Conservation (phyloP, 495 filamentous ascomycete genomes). For the Schizothecium vesticola region DNA sequence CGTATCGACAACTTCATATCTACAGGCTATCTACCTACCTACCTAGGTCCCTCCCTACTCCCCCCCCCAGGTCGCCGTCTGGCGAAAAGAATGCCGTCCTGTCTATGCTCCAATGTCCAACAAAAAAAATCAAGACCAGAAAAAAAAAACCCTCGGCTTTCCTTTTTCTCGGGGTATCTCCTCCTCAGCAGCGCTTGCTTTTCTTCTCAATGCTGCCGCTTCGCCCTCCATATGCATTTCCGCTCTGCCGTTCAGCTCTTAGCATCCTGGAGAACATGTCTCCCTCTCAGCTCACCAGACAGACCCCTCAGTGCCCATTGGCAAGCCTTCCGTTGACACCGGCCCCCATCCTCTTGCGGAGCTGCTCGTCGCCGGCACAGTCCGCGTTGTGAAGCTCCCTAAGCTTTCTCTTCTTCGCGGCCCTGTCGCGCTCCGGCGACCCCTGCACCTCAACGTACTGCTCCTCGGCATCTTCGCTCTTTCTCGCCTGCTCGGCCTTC, state of each 20-base stretch:
- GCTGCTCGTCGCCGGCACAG: not conserved
- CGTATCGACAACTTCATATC: not conserved
- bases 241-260: not conserved
- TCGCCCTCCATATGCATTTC: not conserved
- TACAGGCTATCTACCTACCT: not conserved
- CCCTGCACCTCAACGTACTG: not conserved
- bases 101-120: not conserved
- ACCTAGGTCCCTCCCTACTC: not conserved
- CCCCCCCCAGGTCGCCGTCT: not conserved
- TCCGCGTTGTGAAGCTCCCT: not conserved
- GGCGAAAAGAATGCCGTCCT: not conserved
- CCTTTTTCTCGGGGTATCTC: not conserved
- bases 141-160: not conserved
- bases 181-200: not conserved
- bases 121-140: not conserved
- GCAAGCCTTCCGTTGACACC: not conserved
- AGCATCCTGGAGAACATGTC: not conserved
- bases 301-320: not conserved
- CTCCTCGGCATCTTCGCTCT: not conserved
- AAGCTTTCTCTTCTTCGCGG: not conserved
- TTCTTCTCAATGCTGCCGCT: not conserved
- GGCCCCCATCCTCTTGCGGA: not conserved
- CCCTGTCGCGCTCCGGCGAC: not conserved
- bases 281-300: not conserved
- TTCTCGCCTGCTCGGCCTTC: not conserved